These are phyloP conservation scores for Myochromella boudieri DNA, from an alignment of 768 basidiomycete genomes.

Conservation along the genomic window DNA sequence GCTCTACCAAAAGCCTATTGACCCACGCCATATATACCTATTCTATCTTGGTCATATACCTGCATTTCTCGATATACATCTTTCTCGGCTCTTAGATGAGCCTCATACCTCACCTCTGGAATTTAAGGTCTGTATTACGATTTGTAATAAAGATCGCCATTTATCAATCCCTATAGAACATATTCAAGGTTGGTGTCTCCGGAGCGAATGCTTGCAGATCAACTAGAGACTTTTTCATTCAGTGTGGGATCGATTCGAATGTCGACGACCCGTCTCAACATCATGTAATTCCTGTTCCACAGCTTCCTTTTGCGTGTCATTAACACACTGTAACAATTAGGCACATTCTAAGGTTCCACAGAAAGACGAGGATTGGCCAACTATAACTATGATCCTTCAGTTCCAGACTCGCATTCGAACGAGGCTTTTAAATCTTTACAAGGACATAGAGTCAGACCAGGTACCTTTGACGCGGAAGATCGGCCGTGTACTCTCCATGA, in stretches of 20 bases:
- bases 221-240: slow-evolving; percentile 5
- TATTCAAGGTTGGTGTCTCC: slow-evolving; percentile 61
- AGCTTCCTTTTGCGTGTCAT: neutral
- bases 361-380: slow-evolving; percentile 85
- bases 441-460: slow-evolving; percentile 56
- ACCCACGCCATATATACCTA: slow-evolving; percentile 93
- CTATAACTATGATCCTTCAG: slow-evolving; percentile 60
- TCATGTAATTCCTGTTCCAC: slow-evolving; percentile 67
- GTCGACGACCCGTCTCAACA: slow-evolving; percentile 88
- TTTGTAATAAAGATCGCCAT: slow-evolving; percentile 11
- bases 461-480: slow-evolving; percentile 60
- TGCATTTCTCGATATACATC: slow-evolving; percentile 87
- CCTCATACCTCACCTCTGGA: slow-evolving; percentile 81
- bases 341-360: slow-evolving; percentile 87
- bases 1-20: slow-evolving; percentile 89
- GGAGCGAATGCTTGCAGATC: neutral
- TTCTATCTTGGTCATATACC: slow-evolving; percentile 97
- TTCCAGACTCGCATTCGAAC: slow-evolving; percentile 79
- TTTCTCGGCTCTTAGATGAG: slow-evolving; percentile 72
- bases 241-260: slow-evolving; percentile 95
- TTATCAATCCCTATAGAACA: slow-evolving; percentile 44
- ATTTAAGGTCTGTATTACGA: slow-evolving; percentile 58
- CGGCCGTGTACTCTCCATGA: slow-evolving; percentile 86
- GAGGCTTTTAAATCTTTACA: slow-evolving; percentile 73
- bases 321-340: slow-evolving; percentile 34